Percentiles rank a stretch among this genome's conserved stretches.
Conservation (phyloP, 805 yeast species). For the Cyberlindnera bimundalis region DNA sequence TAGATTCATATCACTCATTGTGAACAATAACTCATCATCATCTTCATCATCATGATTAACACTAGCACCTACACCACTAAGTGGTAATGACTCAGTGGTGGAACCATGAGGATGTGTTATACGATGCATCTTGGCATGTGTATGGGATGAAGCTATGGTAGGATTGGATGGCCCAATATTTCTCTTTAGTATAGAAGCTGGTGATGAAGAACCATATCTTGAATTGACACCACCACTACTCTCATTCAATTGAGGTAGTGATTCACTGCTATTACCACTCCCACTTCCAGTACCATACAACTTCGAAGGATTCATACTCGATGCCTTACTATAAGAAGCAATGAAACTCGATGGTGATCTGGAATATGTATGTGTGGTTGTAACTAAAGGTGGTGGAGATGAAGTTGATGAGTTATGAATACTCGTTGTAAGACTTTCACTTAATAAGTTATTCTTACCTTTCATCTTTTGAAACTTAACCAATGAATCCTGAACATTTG, state of each 20-base stretch:
- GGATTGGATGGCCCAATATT: slow-evolving; percentile 31
- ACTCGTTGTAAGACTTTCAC: slow-evolving; percentile 55
- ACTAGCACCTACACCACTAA: not conserved
- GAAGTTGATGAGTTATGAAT: slow-evolving; percentile 26
- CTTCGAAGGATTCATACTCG: slow-evolving; percentile 29
- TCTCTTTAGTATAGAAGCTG: slow-evolving; percentile 18
- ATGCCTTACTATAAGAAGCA: slow-evolving; percentile 10
- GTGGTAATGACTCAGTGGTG: not conserved
- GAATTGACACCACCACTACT: slow-evolving; percentile 15
- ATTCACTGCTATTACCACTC: slow-evolving; percentile 21
- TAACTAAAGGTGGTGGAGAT: slow-evolving; percentile 19
- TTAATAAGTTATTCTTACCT: slow-evolving; percentile 49
- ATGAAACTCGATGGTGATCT: slow-evolving; percentile 14
- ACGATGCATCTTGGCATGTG: slow-evolving; percentile 31
- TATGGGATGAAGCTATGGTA: slow-evolving; percentile 29
- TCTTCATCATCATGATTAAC: slow-evolving; percentile 23
- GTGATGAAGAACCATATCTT: slow-evolving; percentile 19
- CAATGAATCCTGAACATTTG: slow-evolving; percentile 43
- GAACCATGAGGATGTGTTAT: not conserved
- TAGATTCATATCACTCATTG: slow-evolving; percentile 72
- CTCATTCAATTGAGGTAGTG: slow-evolving; percentile 13
- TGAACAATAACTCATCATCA: slow-evolving; percentile 60
- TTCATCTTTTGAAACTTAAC: slow-evolving; percentile 49
- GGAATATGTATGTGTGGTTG: slow-evolving; percentile 2
- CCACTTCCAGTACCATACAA: slow-evolving; percentile 25